Evolutionary conservation across 108 stramenopile genomes (phyloP), one percentile per base, ranked within the genome.

Genomic region (Nitzschia sp.): DNA sequence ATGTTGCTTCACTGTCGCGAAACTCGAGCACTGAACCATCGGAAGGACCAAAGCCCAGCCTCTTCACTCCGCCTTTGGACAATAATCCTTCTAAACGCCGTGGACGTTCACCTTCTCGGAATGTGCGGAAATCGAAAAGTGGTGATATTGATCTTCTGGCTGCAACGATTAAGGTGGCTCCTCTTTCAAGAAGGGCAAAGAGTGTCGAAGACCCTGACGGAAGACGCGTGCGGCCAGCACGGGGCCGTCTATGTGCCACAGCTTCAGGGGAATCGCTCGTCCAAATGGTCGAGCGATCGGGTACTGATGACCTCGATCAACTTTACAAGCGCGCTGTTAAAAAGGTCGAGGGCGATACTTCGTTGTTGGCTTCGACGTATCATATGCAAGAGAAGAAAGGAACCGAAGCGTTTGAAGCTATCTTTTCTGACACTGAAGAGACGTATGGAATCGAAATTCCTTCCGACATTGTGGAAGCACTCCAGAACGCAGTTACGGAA

Each of bases 371-470:
- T 28, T 53, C 47, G 1, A 65, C 49, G 23, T 27, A 32, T 51
- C 49, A 53, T 53, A 19, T 62, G 36, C 61, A 55, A 48, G 23
- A 57, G 23, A 68, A 42, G 24, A 42, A 45, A 2, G 67, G 54
- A 1, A 55, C 8, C 8, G 54, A 31, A 11, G 67, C 55, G 36
- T 68, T 68, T 35, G 67, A 68, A 9, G 19, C 33, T 6, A 57
- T 68, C 34, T 24, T 68, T 11, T 57, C 67, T 9, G 67, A 68
- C 21, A 68, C 67, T 1, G 67, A 68, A 38, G 67, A 55, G 19
- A 68, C 67, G 1, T 68, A 68, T 38, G 67, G 67, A 21, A 57
- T 68, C 21, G 67, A 68, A 57, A 57, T 68, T 27, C 33, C 67
- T 0, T 27, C 25, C 2, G 56, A 57, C 8, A 38, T 68, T 24